Base-by-base conservation (phyloP, 2,329 filamentous ascomycete species). In the Diaporthe sp. region DNA sequence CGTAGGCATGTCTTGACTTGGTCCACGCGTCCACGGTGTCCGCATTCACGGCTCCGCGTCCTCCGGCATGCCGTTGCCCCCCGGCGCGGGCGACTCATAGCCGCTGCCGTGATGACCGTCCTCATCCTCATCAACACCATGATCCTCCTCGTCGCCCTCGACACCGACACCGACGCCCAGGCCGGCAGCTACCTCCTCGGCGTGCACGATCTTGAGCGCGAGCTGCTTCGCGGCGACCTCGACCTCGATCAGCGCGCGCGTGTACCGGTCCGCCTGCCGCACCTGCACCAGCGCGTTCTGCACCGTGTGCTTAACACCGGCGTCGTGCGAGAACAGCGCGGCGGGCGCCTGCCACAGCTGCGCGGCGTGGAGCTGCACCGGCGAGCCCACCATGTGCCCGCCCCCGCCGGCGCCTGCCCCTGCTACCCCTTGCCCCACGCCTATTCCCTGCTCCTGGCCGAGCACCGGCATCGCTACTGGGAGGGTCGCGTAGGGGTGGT, bases 141-240 rank as follows among this genome's bases (percentile, higher is more conserved):
- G 61, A 12, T 61, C 75, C 17, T 71, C 51, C 17, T 71, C 74
- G 22, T 55, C 71, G 10, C 65, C 76, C 8, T 81, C 44, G 79
- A 83, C 68, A 51, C 81, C 42, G 81, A 78, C 77, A 44, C 74
- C 73, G 61, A 78, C 39, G 70, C 76, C 78, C 81, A 83, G 79
- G 63, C 31, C 42, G 15, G 71, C 61, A n/a, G 65, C 71, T 58
- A 83, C 85, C 63, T 89, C 88, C 76, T 90, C 87, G 78, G 88
- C 90, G 77, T 89, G 86, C 28, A 85, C 84, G 60, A 91, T 86
- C 39, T 87, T 86, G 79, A 89, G 84, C 9, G 88, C 89, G 44
- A 92, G 84, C 81, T 91, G 88, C 80, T 88, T 86, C 17, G 90
- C 89, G 3, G 88, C 85, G 58, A 87, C 84, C 78, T 91, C 88